phyloP scores from a whole-genome alignment of 805 yeast genomes.

The Myxozyma kluyveri region DNA sequence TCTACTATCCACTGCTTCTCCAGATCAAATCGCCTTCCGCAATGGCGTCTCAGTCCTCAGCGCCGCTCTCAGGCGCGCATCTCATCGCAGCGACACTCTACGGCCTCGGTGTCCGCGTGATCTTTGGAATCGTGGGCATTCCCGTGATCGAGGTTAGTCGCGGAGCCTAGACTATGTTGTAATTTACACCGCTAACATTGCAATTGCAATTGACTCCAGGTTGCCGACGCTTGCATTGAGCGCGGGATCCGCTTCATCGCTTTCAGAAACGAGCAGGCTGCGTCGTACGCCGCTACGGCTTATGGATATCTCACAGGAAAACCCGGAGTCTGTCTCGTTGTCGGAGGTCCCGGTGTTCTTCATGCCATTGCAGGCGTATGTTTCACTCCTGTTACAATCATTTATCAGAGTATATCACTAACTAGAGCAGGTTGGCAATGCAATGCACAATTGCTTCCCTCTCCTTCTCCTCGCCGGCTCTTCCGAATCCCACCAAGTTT shows the following conservation, averaged over 20 bases:
- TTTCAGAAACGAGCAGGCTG: conserved; percentile 70
- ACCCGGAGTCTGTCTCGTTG: conserved; percentile 68
- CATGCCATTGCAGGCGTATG: conserved; percentile 60
- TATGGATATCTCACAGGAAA: conserved; percentile 63
- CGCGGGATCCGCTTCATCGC: conserved; percentile 56
- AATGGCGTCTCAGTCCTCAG: conserved; percentile 7
- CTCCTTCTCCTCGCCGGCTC: conserved; percentile 65
- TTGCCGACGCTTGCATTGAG: conserved; percentile 56
- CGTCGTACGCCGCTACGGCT: conserved; percentile 71
- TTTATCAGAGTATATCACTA: neutral
- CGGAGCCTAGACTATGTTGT: neutral
- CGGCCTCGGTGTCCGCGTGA: conserved; percentile 51
- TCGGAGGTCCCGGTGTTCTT: conserved; percentile 73
- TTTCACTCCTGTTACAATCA: neutral
- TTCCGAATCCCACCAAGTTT: conserved; percentile 46
- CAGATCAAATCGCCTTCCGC: neutral
- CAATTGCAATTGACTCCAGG: conserved; percentile 4
- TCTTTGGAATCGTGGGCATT: conserved; percentile 73
- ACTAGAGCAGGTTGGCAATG: conserved; percentile 53
- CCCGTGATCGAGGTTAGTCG: conserved; percentile 62
- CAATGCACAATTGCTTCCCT: conserved; percentile 64
- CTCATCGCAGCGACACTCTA: conserved; percentile 50
- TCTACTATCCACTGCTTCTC: neutral
- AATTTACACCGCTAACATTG: neutral
- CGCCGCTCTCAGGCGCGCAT: conserved; percentile 35